These are phyloP conservation scores for Earliella scabrosa DNA, from an alignment of 1,284 basidiomycete genomes.

Conservation along the genomic window DNA sequence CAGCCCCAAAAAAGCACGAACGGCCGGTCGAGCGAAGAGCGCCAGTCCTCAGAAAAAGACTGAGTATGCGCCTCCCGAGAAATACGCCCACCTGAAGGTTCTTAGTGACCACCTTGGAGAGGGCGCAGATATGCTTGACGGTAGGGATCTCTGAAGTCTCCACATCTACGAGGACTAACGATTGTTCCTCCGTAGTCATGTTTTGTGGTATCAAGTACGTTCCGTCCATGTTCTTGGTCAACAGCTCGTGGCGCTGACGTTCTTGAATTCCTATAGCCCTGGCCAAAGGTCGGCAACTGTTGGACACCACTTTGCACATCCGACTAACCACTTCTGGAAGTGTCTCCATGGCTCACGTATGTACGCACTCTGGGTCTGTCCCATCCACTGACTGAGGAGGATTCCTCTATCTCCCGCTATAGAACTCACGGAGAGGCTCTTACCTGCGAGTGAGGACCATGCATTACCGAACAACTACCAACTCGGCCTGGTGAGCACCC, in stretches of 20 bases:
- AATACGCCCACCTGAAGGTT: constrained; percentile 37
- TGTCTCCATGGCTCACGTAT: constrained; percentile 58
- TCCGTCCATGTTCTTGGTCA: background rate
- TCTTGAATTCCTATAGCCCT: constrained; percentile 42
- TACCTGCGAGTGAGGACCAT: constrained; percentile 30
- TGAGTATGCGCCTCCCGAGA: constrained; percentile 35
- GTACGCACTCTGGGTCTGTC: constrained; percentile 1
- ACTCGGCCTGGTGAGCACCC: constrained; percentile 29
- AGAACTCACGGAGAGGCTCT: constrained; percentile 28
- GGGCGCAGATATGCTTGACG: constrained; percentile 39
- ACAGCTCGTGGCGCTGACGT: background rate
- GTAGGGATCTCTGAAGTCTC: constrained; percentile 33
- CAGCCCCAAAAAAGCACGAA: background rate
- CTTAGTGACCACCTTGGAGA: constrained; percentile 44
- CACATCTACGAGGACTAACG: background rate
- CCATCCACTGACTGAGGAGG: no score
- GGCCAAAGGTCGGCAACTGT: constrained; percentile 61
- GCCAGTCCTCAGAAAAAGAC: constrained; percentile 11
- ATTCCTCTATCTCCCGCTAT: background rate
- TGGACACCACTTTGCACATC: constrained; percentile 76
- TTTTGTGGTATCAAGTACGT: constrained; percentile 39
- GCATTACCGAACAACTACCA: constrained; percentile 29
- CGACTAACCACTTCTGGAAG: constrained; percentile 72
- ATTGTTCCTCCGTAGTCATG: constrained; percentile 24
- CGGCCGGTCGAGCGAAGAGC: background rate